A percentile compares a stretch with the other conserved stretches of the same genome.
Conservation (phyloP, 139 green algal species). For the Coccomyxa sp. region DNA sequence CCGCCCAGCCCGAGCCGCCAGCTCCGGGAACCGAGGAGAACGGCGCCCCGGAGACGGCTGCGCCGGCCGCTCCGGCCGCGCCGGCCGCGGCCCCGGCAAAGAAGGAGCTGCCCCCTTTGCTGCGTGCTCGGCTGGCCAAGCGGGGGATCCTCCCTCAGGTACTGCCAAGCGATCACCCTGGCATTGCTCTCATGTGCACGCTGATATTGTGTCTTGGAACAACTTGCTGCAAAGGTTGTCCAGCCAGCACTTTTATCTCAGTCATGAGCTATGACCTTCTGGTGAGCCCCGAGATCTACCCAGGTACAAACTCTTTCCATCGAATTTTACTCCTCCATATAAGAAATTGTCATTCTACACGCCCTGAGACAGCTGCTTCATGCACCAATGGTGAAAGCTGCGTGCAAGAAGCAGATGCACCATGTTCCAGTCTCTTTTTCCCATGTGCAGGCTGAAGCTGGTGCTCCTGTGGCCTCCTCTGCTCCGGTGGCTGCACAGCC, state of each 20-base stretch:
- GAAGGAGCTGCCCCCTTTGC: conserved; percentile 49
- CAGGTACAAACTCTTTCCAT: too few relatives aligned
- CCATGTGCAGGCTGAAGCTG: neutral
- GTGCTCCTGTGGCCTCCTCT: neutral
- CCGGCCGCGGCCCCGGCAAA: neutral
- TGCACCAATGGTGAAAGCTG: neutral
- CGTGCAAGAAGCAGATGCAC: neutral
- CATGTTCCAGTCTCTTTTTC: neutral
- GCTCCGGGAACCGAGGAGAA: neutral
- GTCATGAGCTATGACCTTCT: too few relatives aligned
- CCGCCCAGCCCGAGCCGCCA: neutral
- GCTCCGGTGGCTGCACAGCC: too few relatives aligned
- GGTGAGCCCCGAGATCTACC: neutral
- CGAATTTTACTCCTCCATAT: too few relatives aligned
- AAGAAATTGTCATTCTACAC: too few relatives aligned
- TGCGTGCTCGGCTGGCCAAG: conserved; percentile 44
- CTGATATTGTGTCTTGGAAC: too few relatives aligned
- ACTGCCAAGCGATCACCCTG: neutral
- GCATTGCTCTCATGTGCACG: neutral
- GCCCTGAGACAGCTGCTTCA: neutral
- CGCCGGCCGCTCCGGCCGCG: too few relatives aligned
- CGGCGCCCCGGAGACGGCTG: too few relatives aligned
- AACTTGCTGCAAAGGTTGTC: neutral
- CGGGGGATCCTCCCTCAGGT: conserved; percentile 46
- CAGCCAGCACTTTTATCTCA: too few relatives aligned